Evolutionary conservation across 768 basidiomycete genomes (phyloP).

Genomic region (Mycena floridula): DNA sequence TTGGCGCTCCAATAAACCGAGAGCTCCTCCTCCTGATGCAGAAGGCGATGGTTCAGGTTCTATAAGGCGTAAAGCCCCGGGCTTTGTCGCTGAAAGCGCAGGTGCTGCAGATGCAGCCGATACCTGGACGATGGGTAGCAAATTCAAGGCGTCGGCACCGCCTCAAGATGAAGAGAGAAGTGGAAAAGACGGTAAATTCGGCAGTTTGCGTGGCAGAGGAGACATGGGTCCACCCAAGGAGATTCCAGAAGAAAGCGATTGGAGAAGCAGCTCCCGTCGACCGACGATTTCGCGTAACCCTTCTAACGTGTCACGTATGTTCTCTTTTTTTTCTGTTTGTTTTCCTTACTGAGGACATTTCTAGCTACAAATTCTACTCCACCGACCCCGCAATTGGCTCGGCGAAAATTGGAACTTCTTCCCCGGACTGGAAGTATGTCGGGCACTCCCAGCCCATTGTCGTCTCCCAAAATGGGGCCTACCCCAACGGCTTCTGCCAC

Average conservation of each 20-base stretch:
- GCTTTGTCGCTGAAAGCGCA: conserved; percentile 39
- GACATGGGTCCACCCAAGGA: conserved; percentile 54
- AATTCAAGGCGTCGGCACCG: conserved; percentile 54
- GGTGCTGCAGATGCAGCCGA: conserved; percentile 74
- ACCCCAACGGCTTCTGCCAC: conserved; percentile 29
- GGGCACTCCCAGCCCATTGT: conserved; percentile 65
- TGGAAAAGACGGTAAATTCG: conserved; percentile 35
- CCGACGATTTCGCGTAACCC: conserved; percentile 38
- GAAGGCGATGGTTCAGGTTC: conserved; percentile 31
- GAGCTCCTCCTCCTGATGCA: conserved; percentile 34
- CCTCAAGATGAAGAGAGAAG: conserved; percentile 30
- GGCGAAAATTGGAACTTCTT: conserved; percentile 80
- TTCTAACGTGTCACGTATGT: conserved; percentile 67
- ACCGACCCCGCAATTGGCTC: conserved; percentile 73
- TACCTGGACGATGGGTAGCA: conserved; percentile 68
- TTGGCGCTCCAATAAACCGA: conserved; percentile 60
- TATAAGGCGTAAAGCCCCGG: conserved; percentile 52
- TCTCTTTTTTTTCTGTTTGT: conserved; percentile 5
- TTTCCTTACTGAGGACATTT: conserved; percentile 6
- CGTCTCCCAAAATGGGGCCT: conserved; percentile 68
- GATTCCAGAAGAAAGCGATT: conserved; percentile 57
- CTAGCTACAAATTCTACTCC: conserved; percentile 69
- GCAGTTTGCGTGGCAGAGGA: conserved; percentile 40
- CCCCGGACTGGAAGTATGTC: conserved; percentile 71
- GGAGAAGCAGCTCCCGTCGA: conserved; percentile 50